A percentile compares a stretch with the other conserved stretches of the same genome.
Evolutionary conservation across 2,329 filamentous ascomycete species (phyloP).

Genomic region (Claviceps sorghi): DNA sequence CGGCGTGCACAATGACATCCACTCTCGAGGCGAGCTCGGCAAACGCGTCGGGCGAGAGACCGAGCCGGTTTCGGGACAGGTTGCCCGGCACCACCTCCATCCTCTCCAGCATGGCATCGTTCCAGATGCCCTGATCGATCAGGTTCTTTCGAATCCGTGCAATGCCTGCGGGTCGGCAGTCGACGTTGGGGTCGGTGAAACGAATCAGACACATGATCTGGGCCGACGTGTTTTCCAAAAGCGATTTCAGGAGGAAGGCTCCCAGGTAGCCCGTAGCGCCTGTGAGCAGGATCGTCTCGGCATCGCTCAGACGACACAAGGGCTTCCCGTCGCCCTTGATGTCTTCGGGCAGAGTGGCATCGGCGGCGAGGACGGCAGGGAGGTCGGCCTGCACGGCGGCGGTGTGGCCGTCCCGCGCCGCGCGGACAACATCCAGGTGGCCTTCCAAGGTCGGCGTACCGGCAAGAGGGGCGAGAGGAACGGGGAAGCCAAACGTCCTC

Average conservation of each 20-base stretch:
- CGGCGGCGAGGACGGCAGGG: constrained; percentile 51
- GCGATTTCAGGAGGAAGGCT: constrained; percentile 55
- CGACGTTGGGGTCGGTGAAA: constrained; percentile 51
- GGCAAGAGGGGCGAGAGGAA: constrained; percentile 56
- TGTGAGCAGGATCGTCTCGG: constrained; percentile 55
- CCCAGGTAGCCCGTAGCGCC: constrained; percentile 66
- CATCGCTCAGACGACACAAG: constrained; percentile 46
- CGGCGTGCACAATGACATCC: constrained; percentile 63
- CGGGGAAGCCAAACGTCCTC: constrained; percentile 55
- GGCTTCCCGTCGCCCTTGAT: constrained; percentile 42
- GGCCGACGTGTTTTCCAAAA: constrained; percentile 54
- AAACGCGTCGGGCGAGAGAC: constrained; percentile 51
- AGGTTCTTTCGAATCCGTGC: constrained; percentile 61
- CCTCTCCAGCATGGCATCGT: constrained; percentile 61
- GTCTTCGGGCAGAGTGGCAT: constrained; percentile 54
- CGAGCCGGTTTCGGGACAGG: constrained; percentile 51
- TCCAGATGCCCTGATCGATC: constrained; percentile 65
- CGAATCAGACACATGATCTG: constrained; percentile 60
- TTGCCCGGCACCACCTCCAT: constrained; percentile 65
- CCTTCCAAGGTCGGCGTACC: constrained; percentile 58
- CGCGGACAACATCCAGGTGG: constrained; percentile 56
- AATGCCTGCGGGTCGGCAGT: constrained; percentile 51
- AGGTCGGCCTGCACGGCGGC: constrained; percentile 63
- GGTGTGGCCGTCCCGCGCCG: constrained; percentile 56
- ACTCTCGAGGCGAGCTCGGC: constrained; percentile 48